Base-by-base conservation (phyloP, 208 protist genomes). In the Trypanosoma mega region DNA sequence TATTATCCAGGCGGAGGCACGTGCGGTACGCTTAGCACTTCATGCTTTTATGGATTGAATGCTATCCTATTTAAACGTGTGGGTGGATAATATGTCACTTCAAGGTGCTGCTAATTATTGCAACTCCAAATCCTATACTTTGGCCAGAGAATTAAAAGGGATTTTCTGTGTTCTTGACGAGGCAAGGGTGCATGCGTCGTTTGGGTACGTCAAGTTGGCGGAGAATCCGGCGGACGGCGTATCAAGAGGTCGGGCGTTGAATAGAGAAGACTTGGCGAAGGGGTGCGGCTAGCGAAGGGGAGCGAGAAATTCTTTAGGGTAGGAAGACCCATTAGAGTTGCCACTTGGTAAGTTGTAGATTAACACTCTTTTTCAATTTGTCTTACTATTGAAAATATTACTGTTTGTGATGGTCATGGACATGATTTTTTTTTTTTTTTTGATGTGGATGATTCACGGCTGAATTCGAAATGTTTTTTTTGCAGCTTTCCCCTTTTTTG, bases 1-100 rank as follows among this genome's bases (percentile, higher is more conserved):
- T 20, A 60, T 50, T 30, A 51, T 68, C 36, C 50, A 51, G 50
- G 47, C 31, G 0, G 61, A 68, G 46, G 61, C 61, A 3, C 37
- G 36, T 6, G 50, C 61, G 9, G 61, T 68, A 24, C 48, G 33
- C 26, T 1, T 47, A 20, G 31, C 30, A 26, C 37, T 68, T 14
- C 18, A 34, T 4, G 30, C 36, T 20, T 59, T 68, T 33, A 9
- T 2, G 8, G 47, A 34, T 8, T 14, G 12, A 2, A 34, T 52
- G 1, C 3, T 27, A 14, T 1, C 1, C 11, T 16, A 5, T 14
- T 1, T 52, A 33, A 11, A 26, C 6, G 16, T 52, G 26, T 52
- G 26, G 5, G 26, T 52, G 1, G 47, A 33, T 27, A 52, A 52
- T 34, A 52, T 26, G 7, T 52, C 47, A 1, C 29, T 52, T 8